Conservation (phyloP, 2,329 filamentous ascomycete genomes). For the Colletotrichum horii region DNA sequence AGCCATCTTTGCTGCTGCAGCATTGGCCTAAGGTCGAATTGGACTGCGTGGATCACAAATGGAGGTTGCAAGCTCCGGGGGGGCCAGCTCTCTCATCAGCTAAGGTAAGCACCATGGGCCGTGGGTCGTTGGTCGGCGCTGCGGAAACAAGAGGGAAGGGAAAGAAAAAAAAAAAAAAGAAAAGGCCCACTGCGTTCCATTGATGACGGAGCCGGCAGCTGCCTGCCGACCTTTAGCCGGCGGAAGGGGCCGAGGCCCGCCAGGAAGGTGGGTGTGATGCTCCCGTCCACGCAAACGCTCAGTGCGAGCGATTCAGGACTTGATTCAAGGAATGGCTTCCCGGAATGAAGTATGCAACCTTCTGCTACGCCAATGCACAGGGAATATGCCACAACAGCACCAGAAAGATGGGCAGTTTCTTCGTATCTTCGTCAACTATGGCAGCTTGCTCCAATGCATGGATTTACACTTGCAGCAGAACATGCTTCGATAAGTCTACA, state of each 20-base stretch:
- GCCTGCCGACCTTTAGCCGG: constrained; percentile 15
- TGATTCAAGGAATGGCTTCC: not conserved
- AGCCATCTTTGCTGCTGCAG: constrained; percentile 22
- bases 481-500: not conserved
- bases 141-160: not conserved
- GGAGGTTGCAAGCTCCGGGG: not conserved
- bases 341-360: not conserved
- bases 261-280: not conserved
- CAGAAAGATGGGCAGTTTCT: not conserved
- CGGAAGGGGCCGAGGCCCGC: constrained; percentile 9
- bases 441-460: not conserved
- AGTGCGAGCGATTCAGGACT: not conserved
- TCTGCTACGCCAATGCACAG: not conserved
- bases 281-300: not conserved
- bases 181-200: not conserved
- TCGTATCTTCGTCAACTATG: not conserved
- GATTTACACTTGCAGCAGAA: not conserved
- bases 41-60: constrained; percentile 1
- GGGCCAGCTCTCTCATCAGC: not conserved
- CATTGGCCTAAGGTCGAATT: constrained; percentile 15
- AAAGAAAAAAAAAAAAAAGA: not conserved
- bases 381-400: not conserved
- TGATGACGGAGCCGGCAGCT: constrained; percentile 10
- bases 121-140: not conserved
- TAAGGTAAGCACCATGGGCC: not conserved